phyloP scores from a whole-genome alignment of 495 filamentous ascomycete genomes.

The Ramalina intermedia region DNA sequence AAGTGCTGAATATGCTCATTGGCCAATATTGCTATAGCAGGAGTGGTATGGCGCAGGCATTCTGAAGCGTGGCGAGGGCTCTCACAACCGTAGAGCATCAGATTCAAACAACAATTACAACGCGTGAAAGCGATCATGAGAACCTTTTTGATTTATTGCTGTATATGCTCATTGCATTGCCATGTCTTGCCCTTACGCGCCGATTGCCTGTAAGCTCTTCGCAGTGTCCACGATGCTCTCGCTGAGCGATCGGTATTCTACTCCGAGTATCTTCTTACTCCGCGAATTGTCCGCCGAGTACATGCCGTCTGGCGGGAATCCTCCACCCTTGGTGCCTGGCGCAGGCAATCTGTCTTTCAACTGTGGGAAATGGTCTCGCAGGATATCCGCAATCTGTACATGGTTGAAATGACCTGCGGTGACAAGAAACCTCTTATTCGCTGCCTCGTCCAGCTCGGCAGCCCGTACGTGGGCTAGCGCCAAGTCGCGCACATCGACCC shows the following conservation, averaged over 20 bases:
- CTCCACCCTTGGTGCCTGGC: constrained; percentile 26
- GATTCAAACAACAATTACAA: no score
- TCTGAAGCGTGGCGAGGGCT: no score
- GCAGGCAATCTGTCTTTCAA: constrained; percentile 44
- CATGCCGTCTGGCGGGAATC: constrained; percentile 22
- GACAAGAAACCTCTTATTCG: constrained; percentile 56
- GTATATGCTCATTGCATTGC: constrained; percentile 8
- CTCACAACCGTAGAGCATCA: no score
- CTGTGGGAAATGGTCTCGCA: constrained; percentile 52
- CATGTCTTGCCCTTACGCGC: constrained; percentile 16
- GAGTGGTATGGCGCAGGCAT: no score
- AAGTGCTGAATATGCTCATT: no score
- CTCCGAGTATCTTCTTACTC: constrained; percentile 40
- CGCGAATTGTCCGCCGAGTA: constrained; percentile 39
- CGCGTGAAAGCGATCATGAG: no score
- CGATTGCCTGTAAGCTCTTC: constrained; percentile 35
- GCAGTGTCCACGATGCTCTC: constrained; percentile 43
- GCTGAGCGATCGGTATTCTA: constrained; percentile 40
- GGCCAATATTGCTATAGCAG: no score
- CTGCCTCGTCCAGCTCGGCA: constrained; percentile 51
- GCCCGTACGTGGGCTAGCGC: constrained; percentile 60
- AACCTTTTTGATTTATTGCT: constrained; percentile 1
- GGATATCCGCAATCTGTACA: constrained; percentile 48
- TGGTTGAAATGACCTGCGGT: constrained; percentile 49
- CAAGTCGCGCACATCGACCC: constrained; percentile 57